Percentiles rank a stretch among this genome's conserved stretches.
phyloP scores from a whole-genome alignment of 1,139 yeast species.

The Pneumocystis jirovecii region DNA sequence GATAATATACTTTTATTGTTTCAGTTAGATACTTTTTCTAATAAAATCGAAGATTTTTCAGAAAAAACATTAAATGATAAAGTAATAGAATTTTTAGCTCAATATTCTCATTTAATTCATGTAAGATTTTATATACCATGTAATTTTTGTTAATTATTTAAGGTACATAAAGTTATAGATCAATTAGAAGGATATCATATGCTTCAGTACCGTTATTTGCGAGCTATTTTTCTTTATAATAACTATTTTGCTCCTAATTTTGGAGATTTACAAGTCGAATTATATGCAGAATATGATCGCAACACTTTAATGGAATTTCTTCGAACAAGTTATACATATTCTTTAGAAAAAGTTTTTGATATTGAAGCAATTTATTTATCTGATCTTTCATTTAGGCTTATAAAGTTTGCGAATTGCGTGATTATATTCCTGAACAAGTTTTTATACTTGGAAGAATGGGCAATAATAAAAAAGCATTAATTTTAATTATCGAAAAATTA shows the following conservation, averaged over 20 bases:
- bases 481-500: constrained; percentile 57
- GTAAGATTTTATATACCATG: neutral
- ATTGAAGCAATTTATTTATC: neutral
- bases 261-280: constrained; percentile 46
- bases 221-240: constrained; percentile 40
- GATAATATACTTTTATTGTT: constrained; percentile 6
- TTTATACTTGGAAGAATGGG: constrained; percentile 75
- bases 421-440: constrained; percentile 54
- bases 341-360: constrained; percentile 34
- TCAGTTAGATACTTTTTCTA: neutral
- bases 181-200: constrained; percentile 28
- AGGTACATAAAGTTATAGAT: constrained; percentile 28
- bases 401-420: constrained; percentile 40
- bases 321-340: constrained; percentile 39
- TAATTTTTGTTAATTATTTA: neutral
- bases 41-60: neutral
- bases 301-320: constrained; percentile 41
- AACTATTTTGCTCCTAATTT: constrained; percentile 38
- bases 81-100: constrained; percentile 8
- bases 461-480: constrained; percentile 58
- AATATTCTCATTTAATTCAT: constrained; percentile 11
- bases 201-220: constrained; percentile 45
- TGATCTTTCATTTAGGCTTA: constrained; percentile 33
- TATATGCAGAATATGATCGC: constrained; percentile 50
- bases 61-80: constrained; percentile 2